A percentile compares a stretch with the other conserved stretches of the same genome.
These are phyloP conservation scores for Paraphoma chrysanthemicola DNA, from an alignment of 2,329 filamentous ascomycete genomes.

Conservation along the genomic window DNA sequence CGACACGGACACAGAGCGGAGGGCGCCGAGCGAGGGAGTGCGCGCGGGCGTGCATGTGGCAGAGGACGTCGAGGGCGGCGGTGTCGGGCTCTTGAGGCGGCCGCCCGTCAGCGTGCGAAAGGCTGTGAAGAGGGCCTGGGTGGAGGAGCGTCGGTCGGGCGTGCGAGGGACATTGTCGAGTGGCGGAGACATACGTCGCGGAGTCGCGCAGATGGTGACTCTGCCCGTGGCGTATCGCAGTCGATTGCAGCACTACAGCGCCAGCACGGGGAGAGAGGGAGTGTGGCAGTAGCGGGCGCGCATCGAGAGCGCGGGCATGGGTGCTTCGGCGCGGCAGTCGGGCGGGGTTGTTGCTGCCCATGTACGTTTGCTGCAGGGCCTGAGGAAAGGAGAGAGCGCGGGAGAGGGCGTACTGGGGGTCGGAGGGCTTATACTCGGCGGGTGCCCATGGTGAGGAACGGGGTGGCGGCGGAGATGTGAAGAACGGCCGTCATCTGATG, in stretches of 20 bases:
- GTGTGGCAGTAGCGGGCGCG: constrained; percentile 21
- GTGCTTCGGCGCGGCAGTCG: constrained; percentile 13
- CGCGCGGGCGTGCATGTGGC: constrained; percentile 39
- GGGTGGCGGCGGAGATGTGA: constrained; percentile 1
- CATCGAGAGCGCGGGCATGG: constrained; percentile 23
- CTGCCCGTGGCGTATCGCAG: constrained; percentile 1
- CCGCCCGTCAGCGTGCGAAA: constrained; percentile 46
- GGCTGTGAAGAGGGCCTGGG: constrained; percentile 46
- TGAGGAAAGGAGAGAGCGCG: neutral
- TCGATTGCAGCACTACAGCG: constrained; percentile 1
- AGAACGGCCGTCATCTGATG: constrained; percentile 11
- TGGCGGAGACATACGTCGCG: constrained; percentile 47
- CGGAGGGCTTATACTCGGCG: neutral
- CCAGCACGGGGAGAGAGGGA: constrained; percentile 5
- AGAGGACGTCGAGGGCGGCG: constrained; percentile 39
- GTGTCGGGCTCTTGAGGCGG: constrained; percentile 43
- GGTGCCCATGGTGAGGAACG: constrained; percentile 4
- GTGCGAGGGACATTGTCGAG: constrained; percentile 44
- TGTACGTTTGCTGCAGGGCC: constrained; percentile 3
- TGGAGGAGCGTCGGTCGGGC: constrained; percentile 48
- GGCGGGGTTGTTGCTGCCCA: constrained; percentile 27
- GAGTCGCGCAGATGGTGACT: constrained; percentile 7
- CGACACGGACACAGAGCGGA: constrained; percentile 26
- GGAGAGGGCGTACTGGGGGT: neutral
- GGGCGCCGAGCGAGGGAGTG: constrained; percentile 34